Conservation (phyloP, 192 early-diverging fungal species). For the Lobulomyces angularis region DNA sequence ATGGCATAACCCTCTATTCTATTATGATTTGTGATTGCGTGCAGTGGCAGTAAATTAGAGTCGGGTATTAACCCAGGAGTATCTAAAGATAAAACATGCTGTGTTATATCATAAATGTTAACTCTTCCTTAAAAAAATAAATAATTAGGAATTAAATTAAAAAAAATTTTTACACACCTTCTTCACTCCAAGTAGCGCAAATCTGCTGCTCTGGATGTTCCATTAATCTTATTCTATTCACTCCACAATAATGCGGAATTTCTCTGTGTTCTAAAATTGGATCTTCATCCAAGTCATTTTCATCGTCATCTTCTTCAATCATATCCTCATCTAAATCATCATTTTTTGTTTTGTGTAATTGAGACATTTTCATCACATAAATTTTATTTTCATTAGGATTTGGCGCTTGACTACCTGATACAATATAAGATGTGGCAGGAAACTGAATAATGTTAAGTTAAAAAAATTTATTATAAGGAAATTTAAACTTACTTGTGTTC, state of each 20-base stretch:
- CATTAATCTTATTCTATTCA: conserved; percentile 73
- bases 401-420: conserved; percentile 88
- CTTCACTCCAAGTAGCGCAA: background rate
- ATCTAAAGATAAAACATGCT: conserved; percentile 62
- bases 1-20: conserved; percentile 85
- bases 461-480: background rate
- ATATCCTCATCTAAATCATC: conserved; percentile 55
- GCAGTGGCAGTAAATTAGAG: conserved; percentile 56
- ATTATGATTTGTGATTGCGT: conserved; percentile 70
- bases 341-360: conserved; percentile 82
- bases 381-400: conserved; percentile 74
- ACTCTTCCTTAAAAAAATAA: conserved; percentile 57
- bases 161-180: too few relatives aligned
- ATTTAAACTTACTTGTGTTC: conserved; percentile 43
- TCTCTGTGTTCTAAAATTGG: conserved; percentile 77
- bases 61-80: conserved; percentile 60
- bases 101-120: conserved; percentile 78
- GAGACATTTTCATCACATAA: conserved; percentile 89
- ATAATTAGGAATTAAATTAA: conserved; percentile 1
- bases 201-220: conserved; percentile 6
- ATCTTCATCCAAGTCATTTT: conserved; percentile 86
- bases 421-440: conserved; percentile 84
- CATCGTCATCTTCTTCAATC: conserved; percentile 57
- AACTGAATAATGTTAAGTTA: conserved; percentile 31
- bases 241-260: conserved; percentile 76